A percentile compares a stretch with the other conserved stretches of the same genome.
These are phyloP conservation scores for Tuber aestivum DNA, from an alignment of 495 filamentous ascomycete genomes.

Conservation along the genomic window DNA sequence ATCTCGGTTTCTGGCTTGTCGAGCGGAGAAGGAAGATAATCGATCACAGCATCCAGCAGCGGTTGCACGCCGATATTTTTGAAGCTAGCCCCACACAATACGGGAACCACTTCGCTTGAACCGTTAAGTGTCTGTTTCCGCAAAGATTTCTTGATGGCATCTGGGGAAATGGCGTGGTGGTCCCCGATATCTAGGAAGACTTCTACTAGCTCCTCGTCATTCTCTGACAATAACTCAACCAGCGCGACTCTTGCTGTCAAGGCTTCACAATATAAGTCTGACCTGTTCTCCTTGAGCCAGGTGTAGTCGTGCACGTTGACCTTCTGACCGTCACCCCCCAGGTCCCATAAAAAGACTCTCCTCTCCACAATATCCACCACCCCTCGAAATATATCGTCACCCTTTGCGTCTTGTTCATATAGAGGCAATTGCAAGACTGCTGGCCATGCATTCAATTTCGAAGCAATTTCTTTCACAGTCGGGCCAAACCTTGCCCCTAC, in stretches of 20 bases:
- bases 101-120: constrained; percentile 62
- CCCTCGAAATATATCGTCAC: constrained; percentile 66
- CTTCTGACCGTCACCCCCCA: constrained; percentile 60
- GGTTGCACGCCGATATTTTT: constrained; percentile 92
- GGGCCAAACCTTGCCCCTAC: constrained; percentile 84
- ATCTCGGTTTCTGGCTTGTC: constrained; percentile 77
- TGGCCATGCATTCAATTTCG: constrained; percentile 73
- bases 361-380: constrained; percentile 72
- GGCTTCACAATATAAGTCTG: constrained; percentile 61
- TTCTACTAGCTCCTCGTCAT: constrained; percentile 81
- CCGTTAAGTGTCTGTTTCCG: constrained; percentile 64
- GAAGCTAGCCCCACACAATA: constrained; percentile 90
- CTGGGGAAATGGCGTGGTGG: constrained; percentile 57
- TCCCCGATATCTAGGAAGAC: constrained; percentile 71
- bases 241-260: constrained; percentile 67
- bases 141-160: constrained; percentile 64
- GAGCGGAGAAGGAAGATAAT: constrained; percentile 75
- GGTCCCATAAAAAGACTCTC: constrained; percentile 50
- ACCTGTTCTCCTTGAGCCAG: constrained; percentile 42
- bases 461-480: constrained; percentile 77
- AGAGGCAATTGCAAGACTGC: constrained; percentile 92
- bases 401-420: constrained; percentile 54
- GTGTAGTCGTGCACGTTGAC: constrained; percentile 46
- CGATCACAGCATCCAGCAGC: constrained; percentile 76
- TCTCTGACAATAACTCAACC: constrained; percentile 75